Evolutionary conservation across 768 basidiomycete genomes (phyloP), one percentile per base, ranked within the genome.

Genomic region (Trametes sanguinea): DNA sequence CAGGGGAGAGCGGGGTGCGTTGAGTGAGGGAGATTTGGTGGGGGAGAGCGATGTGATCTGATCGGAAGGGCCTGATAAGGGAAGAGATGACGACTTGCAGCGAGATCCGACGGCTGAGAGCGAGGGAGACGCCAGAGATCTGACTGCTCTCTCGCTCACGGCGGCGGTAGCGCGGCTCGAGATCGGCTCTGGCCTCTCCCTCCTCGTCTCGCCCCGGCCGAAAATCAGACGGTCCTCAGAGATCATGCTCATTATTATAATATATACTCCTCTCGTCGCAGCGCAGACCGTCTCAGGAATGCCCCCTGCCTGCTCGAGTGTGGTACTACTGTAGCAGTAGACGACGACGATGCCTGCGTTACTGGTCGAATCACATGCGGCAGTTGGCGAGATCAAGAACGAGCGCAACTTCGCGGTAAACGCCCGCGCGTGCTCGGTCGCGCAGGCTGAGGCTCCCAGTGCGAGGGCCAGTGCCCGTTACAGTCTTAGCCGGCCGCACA

Each of bases 401-500:
- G 61, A 29, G 35, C 42, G 42, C 42, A n/a, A 9, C 42, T 14
- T 13, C 42, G 7, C 10, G 8, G 8, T 43, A 43, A 43, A 43
- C 55, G 16, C 54, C 46, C 56, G 39, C 48, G 48, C 47, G 50
- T 43, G 52, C 30, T 48, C n/a, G 37, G 58, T 5, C 63, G 58
- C 51, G 54, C 48, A 51, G 54, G 60, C 51, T 33, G 45, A 44
- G 33, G 22, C 45, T 37, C 17, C 50, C 9, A 37, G 40, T 43
- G 8, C 42, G 8, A 39, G 39, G 7, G 8, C 39, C 39, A 8
- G 8, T 39, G 39, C 39, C 39, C 39, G 22, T 22, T 22, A 22
- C 22, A 22, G 13, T 39, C 39, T 39, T 64, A 64, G 60, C 54
- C 63, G 58, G 58, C 58, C 59, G 57, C 59, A 65, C 59, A 64